Evolutionary conservation across 495 filamentous ascomycete species (phyloP).

Genomic region (Terfezia claveryi): DNA sequence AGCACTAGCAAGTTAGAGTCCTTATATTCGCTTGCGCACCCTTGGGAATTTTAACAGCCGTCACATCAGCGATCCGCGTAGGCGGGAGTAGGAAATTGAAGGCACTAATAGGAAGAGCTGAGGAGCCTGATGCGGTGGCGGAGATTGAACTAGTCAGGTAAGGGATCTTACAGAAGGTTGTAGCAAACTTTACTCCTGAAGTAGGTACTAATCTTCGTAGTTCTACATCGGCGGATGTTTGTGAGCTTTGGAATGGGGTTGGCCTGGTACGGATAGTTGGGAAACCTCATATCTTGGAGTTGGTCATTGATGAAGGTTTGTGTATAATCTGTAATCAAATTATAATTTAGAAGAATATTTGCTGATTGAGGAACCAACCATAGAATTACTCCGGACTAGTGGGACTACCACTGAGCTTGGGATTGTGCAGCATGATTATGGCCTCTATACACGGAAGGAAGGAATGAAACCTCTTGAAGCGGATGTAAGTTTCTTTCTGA

Average conservation of each 20-base stretch:
- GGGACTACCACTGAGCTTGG: too few relatives aligned
- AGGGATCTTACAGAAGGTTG: not conserved
- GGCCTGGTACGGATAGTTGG: slow-evolving; percentile 18
- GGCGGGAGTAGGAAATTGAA: slow-evolving; percentile 27
- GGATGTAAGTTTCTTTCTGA: not conserved
- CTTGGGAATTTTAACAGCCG: slow-evolving; percentile 29
- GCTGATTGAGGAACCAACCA: not conserved
- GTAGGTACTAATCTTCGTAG: not conserved
- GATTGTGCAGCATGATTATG: too few relatives aligned
- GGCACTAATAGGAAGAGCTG: slow-evolving; percentile 26
- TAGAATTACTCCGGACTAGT: not conserved
- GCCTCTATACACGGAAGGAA: not conserved
- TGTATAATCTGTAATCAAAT: too few relatives aligned
- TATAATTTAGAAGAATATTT: too few relatives aligned
- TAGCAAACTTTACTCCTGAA: not conserved
- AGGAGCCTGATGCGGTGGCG: slow-evolving; percentile 11
- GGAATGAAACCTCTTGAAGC: not conserved
- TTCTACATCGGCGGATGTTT: slow-evolving; percentile 19
- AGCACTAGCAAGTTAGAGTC: slow-evolving; percentile 25
- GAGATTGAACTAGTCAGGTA: slow-evolving; percentile 16
- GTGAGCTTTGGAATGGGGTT: slow-evolving; percentile 22
- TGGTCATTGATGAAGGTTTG: not conserved
- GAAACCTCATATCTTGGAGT: not conserved
- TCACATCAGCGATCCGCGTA: slow-evolving; percentile 29
- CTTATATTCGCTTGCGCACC: slow-evolving; percentile 30